Conservation (phyloP, 164 flowering plant genomes). For the Taxillus chinensis region DNA sequence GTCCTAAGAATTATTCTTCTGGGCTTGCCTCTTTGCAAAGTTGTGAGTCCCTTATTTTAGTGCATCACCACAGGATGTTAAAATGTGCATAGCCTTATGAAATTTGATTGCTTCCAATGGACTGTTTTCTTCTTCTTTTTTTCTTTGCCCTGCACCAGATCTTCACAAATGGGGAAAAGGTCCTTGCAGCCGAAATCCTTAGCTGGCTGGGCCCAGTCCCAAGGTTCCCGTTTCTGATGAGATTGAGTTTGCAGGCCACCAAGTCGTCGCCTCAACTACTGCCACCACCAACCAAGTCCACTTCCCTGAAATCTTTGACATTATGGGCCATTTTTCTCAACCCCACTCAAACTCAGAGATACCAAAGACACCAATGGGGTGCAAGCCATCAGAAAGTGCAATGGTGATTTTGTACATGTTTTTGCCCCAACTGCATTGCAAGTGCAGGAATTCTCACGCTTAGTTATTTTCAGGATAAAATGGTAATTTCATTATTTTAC, state of each 20-base stretch:
- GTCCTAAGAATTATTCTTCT: constrained; percentile 40
- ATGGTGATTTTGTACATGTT: too few species aligned
- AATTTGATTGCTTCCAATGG: not conserved
- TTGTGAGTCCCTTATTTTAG: constrained; percentile 38
- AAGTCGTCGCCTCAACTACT: not conserved
- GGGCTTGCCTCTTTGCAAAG: constrained; percentile 46
- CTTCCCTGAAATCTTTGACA: constrained; percentile 48
- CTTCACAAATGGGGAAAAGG: constrained; percentile 54
- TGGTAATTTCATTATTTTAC: too few species aligned
- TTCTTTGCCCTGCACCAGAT: too few species aligned
- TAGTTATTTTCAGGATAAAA: too few species aligned
- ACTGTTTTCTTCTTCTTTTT: not conserved
- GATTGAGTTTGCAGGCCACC: constrained; percentile 25
- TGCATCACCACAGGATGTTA: too few species aligned
- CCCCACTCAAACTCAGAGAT: constrained; percentile 16
- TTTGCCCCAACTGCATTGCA: too few species aligned
- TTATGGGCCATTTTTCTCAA: constrained; percentile 45
- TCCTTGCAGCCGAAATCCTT: constrained; percentile 40
- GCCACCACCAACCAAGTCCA: not conserved
- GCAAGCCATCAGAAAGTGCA: constrained; percentile 49
- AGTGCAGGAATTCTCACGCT: too few species aligned
- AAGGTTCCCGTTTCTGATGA: constrained; percentile 30
- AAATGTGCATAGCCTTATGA: too few species aligned
- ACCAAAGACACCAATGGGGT: constrained; percentile 50
- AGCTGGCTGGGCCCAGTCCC: constrained; percentile 38